Evolutionary conservation across 345 rosid genomes (phyloP).

Genomic region (Heritiera fomes): DNA sequence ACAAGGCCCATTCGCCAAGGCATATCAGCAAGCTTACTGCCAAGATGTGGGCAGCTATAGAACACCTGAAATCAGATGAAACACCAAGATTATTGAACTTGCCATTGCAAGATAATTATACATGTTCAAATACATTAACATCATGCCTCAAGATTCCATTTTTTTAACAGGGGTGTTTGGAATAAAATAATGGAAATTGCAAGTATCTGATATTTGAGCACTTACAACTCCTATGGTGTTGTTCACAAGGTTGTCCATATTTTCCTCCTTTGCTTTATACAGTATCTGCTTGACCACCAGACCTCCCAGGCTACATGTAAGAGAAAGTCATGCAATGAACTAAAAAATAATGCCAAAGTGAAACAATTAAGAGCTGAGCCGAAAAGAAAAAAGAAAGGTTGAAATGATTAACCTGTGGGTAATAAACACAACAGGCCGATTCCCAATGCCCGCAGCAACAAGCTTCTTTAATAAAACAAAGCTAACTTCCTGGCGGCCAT

Average conservation of each 20-base stretch:
- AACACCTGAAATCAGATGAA: conserved; percentile 60
- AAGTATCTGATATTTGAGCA: conserved; percentile 22
- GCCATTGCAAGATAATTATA: not conserved
- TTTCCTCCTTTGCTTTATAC: conserved; percentile 81
- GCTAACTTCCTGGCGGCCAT: conserved; percentile 82
- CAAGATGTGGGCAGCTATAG: conserved; percentile 98
- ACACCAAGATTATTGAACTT: conserved; percentile 16
- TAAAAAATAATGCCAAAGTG: not conserved
- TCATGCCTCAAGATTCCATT: not conserved
- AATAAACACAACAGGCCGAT: conserved; percentile 94
- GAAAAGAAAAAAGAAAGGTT: not conserved
- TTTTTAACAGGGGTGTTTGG: not conserved
- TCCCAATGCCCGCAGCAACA: conserved; percentile 88
- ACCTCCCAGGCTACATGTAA: conserved; percentile 85
- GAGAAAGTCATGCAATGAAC: conserved; percentile 13
- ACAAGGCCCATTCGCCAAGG: conserved; percentile 99
- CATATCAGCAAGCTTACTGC: conserved; percentile 98
- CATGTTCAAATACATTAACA: not conserved
- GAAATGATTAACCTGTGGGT: conserved; percentile 76
- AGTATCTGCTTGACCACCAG: conserved; percentile 96
- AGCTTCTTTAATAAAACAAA: conserved; percentile 75
- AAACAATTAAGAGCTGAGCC: not conserved
- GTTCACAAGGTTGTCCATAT: conserved; percentile 68
- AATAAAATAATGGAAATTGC: conserved; percentile 4
- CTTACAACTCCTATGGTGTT: conserved; percentile 93